These are phyloP conservation scores for Candida manassasensis DNA, from an alignment of 805 yeast genomes.

Conservation along the genomic window DNA sequence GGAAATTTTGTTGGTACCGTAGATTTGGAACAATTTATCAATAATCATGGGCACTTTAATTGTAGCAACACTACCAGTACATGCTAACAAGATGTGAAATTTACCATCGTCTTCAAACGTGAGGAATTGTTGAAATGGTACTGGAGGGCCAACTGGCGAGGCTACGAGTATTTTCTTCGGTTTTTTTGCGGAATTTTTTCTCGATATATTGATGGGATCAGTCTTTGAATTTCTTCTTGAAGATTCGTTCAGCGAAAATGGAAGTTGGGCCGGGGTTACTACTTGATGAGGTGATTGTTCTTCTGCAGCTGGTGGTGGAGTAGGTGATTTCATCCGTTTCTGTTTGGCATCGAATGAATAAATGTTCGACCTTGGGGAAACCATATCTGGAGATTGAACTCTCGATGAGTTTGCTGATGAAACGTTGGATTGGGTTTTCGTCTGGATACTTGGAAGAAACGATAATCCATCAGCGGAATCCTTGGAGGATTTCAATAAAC, in stretches of 20 bases:
- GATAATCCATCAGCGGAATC: neutral
- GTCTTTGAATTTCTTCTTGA: slow-evolving; percentile 8
- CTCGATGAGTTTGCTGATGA: neutral
- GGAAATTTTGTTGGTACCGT: slow-evolving; percentile 63
- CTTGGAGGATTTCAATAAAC: slow-evolving; percentile 1
- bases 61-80: slow-evolving; percentile 96
- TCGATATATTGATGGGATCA: slow-evolving; percentile 19
- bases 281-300: slow-evolving; percentile 4
- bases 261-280: slow-evolving; percentile 6
- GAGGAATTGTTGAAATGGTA: slow-evolving; percentile 70
- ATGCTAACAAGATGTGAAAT: slow-evolving; percentile 83
- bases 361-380: neutral
- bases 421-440: neutral
- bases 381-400: neutral
- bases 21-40: slow-evolving; percentile 76
- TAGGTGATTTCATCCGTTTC: slow-evolving; percentile 4
- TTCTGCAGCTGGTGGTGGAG: slow-evolving; percentile 10
- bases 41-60: slow-evolving; percentile 88
- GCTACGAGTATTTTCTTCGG: slow-evolving; percentile 51
- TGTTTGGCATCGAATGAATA: neutral
- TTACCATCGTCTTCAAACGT: slow-evolving; percentile 76
- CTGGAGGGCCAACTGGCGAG: slow-evolving; percentile 57
- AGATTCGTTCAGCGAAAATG: neutral
- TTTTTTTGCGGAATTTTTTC: slow-evolving; percentile 26
- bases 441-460: neutral